A percentile compares a stretch with the other conserved stretches of the same genome.
phyloP scores from a whole-genome alignment of 345 rosid genomes.

The Sisymbrium altissimum region DNA sequence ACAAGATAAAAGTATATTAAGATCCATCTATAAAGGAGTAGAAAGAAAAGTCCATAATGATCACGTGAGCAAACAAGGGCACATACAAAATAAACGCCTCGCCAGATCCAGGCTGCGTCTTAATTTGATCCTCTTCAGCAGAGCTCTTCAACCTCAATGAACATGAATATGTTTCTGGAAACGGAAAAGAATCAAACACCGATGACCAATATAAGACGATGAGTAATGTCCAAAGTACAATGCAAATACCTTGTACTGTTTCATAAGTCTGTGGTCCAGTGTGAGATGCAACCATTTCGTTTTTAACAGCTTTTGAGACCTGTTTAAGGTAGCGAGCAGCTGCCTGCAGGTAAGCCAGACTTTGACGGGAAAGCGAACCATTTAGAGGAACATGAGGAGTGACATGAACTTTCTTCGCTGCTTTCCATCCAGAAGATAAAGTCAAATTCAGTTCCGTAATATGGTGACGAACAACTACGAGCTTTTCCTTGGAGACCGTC shows the following conservation, averaged over 20 bases:
- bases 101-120: conserved; percentile 84
- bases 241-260: conserved; percentile 64
- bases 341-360: conserved; percentile 82
- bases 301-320: conserved; percentile 74
- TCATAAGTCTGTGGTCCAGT: conserved; percentile 72
- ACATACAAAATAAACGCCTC: conserved; percentile 87
- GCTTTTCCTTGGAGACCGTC: conserved; percentile 47
- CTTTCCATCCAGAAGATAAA: conserved; percentile 65
- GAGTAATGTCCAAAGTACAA: conserved; percentile 7
- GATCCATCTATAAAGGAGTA: not conserved
- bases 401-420: conserved; percentile 56
- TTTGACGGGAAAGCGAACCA: conserved; percentile 72
- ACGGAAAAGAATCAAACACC: conserved; percentile 7
- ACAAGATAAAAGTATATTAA: conserved; percentile 27
- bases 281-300: conserved; percentile 58
- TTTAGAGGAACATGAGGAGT: conserved; percentile 54
- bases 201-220: not conserved
- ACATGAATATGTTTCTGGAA: conserved; percentile 78
- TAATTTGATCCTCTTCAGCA: conserved; percentile 68
- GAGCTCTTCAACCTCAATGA: conserved; percentile 74
- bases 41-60: not conserved
- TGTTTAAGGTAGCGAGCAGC: conserved; percentile 78
- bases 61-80: conserved; percentile 7
- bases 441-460: conserved; percentile 52
- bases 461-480: conserved; percentile 52